Evolutionary conservation across 495 filamentous ascomycete species (phyloP).

Genomic region (Penicillium ochrochloron): DNA sequence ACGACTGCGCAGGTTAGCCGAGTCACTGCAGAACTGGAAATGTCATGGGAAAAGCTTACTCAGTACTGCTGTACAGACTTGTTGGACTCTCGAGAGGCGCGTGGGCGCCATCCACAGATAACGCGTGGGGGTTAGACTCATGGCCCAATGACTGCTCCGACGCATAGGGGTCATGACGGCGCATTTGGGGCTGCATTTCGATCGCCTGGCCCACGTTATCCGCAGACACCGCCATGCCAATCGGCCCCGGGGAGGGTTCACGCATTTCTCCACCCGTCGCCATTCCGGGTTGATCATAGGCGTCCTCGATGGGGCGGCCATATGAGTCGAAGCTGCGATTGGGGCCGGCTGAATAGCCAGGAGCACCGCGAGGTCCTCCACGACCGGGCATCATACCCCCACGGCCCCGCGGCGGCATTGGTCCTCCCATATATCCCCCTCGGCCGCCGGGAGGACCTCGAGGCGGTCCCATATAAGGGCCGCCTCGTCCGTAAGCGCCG

Average conservation of each 20-base stretch:
- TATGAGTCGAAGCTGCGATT: conserved; percentile 32
- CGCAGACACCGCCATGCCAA: conserved; percentile 54
- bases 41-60: conserved; percentile 59
- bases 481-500: conserved; percentile 64
- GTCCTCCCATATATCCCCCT: conserved; percentile 42
- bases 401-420: conserved; percentile 32
- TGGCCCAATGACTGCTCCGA: conserved; percentile 67
- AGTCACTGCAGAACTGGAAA: neutral
- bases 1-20: conserved; percentile 32
- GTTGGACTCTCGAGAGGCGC: conserved; percentile 58
- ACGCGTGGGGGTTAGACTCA: conserved; percentile 62
- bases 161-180: conserved; percentile 45
- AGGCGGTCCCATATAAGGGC: conserved; percentile 47
- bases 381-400: conserved; percentile 55
- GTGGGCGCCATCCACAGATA: conserved; percentile 34
- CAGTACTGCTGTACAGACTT: conserved; percentile 71
- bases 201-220: conserved; percentile 72
- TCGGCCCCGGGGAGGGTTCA: conserved; percentile 62
- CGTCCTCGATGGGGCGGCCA: conserved; percentile 33
- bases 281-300: conserved; percentile 36
- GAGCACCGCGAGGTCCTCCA: conserved; percentile 54
- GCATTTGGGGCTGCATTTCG: conserved; percentile 70
- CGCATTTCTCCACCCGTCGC: conserved; percentile 36
- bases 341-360: conserved; percentile 44
- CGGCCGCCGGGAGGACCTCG: conserved; percentile 39